These are phyloP conservation scores for Corniculantispora saksenae DNA, from an alignment of 2,329 filamentous ascomycete genomes.

Conservation along the genomic window DNA sequence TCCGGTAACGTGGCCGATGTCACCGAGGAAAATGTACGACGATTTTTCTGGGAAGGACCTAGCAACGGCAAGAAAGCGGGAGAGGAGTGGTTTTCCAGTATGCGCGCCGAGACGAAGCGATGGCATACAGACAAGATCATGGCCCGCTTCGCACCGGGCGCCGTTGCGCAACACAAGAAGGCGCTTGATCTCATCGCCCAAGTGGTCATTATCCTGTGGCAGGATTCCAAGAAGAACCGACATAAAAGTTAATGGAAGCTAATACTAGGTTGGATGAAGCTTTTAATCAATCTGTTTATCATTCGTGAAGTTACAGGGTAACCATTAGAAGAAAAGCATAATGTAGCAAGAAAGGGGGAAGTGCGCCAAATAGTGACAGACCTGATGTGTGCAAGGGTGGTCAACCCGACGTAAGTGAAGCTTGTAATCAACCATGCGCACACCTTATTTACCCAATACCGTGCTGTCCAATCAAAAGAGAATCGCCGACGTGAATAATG, in stretches of 20 bases:
- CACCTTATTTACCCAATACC: no score
- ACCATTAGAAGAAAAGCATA: no score
- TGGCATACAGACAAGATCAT: conserved; percentile 10
- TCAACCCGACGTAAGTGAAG: no score
- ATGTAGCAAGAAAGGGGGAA: no score
- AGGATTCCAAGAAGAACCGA: not conserved
- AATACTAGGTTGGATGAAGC: no score
- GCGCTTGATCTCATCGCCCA: not conserved
- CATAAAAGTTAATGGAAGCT: not conserved
- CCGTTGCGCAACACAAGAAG: not conserved
- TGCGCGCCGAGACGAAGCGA: not conserved
- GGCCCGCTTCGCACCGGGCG: not conserved
- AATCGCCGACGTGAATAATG: no score
- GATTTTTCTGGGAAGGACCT: conserved; percentile 3
- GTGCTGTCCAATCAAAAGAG: no score
- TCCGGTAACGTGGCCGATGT: not conserved
- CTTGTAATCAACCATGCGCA: no score
- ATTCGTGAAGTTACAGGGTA: no score
- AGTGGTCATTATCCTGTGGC: not conserved
- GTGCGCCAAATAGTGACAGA: no score
- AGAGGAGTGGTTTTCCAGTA: not conserved
- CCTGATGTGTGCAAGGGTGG: no score
- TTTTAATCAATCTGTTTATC: no score
- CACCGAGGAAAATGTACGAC: not conserved
- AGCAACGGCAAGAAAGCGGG: not conserved